These are phyloP conservation scores for Phytomonas francai DNA, from an alignment of 208 protist species.

Conservation along the genomic window DNA sequence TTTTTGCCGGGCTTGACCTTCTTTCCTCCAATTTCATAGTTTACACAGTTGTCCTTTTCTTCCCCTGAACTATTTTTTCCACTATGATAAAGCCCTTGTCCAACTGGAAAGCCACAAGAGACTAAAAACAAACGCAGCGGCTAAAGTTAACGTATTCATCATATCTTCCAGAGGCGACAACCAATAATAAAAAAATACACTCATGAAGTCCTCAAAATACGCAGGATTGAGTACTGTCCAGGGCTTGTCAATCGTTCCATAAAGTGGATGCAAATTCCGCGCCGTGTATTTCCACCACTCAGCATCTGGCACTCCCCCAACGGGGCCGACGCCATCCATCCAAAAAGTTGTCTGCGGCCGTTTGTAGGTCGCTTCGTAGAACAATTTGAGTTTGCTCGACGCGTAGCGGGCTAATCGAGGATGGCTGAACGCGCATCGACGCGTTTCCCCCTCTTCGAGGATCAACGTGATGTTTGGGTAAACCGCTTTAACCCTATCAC, in stretches of 20 bases:
- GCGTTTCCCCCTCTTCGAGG: conserved; percentile 18
- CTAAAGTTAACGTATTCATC: not conserved
- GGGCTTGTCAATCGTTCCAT: not conserved
- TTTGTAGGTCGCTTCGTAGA: conserved; percentile 9
- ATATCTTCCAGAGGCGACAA: not conserved
- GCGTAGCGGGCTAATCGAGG: conserved; percentile 13
- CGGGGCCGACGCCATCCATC: conserved; percentile 10
- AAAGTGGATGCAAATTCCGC: not conserved
- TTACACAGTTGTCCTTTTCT: not conserved
- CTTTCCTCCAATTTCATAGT: not conserved
- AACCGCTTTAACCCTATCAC: conserved; percentile 23
- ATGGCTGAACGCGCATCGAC: conserved; percentile 24
- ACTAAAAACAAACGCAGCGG: not conserved
- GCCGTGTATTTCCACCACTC: not conserved
- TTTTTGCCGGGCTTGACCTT: not conserved
- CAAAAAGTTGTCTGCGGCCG: conserved; percentile 2
- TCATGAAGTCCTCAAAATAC: conserved; percentile 10
- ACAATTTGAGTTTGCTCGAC: conserved; percentile 17
- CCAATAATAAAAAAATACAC: conserved; percentile 3
- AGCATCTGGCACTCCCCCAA: conserved; percentile 15
- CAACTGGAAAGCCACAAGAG: not conserved
- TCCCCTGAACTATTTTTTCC: not conserved
- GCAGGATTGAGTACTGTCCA: not conserved
- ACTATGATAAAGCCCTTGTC: not conserved
- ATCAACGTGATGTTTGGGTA: conserved; percentile 30